phyloP scores from a whole-genome alignment of 805 yeast genomes.

The Suhomyces faveliae region DNA sequence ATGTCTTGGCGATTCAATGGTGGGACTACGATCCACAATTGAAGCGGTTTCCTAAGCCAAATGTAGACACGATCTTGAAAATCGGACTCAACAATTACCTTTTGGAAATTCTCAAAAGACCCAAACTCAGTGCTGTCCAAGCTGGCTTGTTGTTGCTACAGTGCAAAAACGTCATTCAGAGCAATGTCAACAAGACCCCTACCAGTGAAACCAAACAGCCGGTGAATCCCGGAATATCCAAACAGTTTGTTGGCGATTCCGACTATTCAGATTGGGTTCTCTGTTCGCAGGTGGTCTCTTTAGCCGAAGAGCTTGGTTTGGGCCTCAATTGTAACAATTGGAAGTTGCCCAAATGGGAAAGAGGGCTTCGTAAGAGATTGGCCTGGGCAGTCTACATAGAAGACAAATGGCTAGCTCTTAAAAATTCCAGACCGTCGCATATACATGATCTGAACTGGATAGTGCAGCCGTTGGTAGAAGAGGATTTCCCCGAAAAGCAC shows the following conservation, averaged over 20 bases:
- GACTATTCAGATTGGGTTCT: slow-evolving; percentile 77
- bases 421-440: slow-evolving; percentile 84
- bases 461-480: slow-evolving; percentile 63
- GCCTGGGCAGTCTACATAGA: slow-evolving; percentile 96
- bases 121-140: slow-evolving; percentile 88
- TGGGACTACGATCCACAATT: slow-evolving; percentile 87
- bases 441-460: slow-evolving; percentile 75
- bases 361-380: slow-evolving; percentile 78
- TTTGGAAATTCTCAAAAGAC: slow-evolving; percentile 74
- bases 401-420: slow-evolving; percentile 85
- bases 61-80: slow-evolving; percentile 48
- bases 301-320: slow-evolving; percentile 87
- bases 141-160: slow-evolving; percentile 81
- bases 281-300: slow-evolving; percentile 80
- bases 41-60: slow-evolving; percentile 76
- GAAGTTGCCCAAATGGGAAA: slow-evolving; percentile 94
- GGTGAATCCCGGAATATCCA: not conserved
- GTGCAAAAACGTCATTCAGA: slow-evolving; percentile 45
- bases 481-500: slow-evolving; percentile 77
- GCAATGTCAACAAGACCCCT: slow-evolving; percentile 10
- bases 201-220: slow-evolving; percentile 16
- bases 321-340: slow-evolving; percentile 89
- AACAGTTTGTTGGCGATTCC: slow-evolving; percentile 20
- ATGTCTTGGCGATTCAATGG: slow-evolving; percentile 86
- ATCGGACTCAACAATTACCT: slow-evolving; percentile 67